phyloP scores from a whole-genome alignment of 169 alveolate genomes.

The Plasmodium berghei region DNA sequence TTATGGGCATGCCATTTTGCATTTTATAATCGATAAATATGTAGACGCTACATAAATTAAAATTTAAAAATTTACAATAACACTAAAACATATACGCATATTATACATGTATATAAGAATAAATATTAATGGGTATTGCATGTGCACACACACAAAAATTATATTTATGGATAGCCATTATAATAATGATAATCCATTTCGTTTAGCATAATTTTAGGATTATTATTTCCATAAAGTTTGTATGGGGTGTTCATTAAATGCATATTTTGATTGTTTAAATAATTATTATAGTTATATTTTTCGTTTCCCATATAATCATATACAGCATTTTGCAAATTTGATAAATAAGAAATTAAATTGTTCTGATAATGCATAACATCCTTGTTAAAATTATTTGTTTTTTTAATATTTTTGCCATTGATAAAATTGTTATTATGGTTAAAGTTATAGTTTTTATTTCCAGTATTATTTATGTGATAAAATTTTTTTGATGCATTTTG shows the following conservation, averaged over 20 bases:
- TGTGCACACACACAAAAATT: constrained; percentile 4
- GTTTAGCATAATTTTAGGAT: constrained; percentile 36
- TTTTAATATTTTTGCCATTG: not conserved
- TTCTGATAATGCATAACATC: constrained; percentile 30
- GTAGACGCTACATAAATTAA: not conserved
- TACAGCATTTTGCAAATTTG: constrained; percentile 21
- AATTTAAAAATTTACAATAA: not conserved
- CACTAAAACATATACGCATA: not conserved
- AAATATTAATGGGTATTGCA: constrained; percentile 11
- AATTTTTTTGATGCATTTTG: constrained; percentile 12
- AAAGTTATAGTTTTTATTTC: not conserved
- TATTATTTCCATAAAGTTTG: constrained; percentile 32
- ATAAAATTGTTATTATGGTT: not conserved
- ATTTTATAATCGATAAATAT: not conserved
- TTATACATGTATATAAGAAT: not conserved
- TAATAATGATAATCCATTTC: constrained; percentile 30
- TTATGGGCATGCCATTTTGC: not conserved
- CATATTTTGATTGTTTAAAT: constrained; percentile 37
- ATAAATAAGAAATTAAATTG: constrained; percentile 15
- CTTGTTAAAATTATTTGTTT: constrained; percentile 8
- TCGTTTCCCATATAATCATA: constrained; percentile 33
- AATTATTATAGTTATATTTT: constrained; percentile 16
- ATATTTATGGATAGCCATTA: constrained; percentile 29
- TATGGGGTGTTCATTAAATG: constrained; percentile 33
- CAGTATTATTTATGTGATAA: constrained; percentile 14